A percentile compares a stretch with the other conserved stretches of the same genome.
These are phyloP conservation scores for Botrytis paeoniae DNA, from an alignment of 2,329 filamentous ascomycete species.

Conservation along the genomic window DNA sequence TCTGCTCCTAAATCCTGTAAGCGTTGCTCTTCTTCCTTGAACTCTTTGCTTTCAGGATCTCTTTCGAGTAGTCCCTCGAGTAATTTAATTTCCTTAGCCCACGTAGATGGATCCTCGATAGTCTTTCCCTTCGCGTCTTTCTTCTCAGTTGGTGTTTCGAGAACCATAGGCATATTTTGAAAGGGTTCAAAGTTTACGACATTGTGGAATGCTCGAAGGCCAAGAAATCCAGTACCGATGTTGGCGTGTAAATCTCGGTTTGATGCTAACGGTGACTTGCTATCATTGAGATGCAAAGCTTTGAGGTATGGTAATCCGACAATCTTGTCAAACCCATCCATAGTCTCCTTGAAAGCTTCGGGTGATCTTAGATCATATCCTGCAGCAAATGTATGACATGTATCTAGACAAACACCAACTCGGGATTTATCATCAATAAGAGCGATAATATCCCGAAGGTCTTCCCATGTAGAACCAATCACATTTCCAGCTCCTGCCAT, in stretches of 20 bases:
- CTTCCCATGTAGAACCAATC: conserved; percentile 80
- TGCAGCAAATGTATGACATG: conserved; percentile 92
- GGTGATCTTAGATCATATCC: conserved; percentile 85
- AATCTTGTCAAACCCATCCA: conserved; percentile 71
- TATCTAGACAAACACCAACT: conserved; percentile 93
- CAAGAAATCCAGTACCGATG: conserved; percentile 92
- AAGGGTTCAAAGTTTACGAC: conserved; percentile 81
- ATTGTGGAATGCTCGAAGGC: conserved; percentile 84
- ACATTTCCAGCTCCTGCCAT: conserved; percentile 92
- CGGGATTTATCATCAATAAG: conserved; percentile 76
- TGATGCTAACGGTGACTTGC: conserved; percentile 81
- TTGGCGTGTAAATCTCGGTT: conserved; percentile 91
- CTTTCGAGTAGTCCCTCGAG: conserved; percentile 84
- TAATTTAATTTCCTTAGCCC: conserved; percentile 93
- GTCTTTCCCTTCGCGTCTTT: conserved; percentile 63
- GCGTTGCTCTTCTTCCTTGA: conserved; percentile 60
- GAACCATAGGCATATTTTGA: conserved; percentile 78
- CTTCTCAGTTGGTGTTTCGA: conserved; percentile 91
- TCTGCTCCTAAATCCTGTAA: conserved; percentile 65
- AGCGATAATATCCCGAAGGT: conserved; percentile 80
- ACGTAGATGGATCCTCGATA: conserved; percentile 76
- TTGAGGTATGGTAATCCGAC: conserved; percentile 78
- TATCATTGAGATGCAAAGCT: conserved; percentile 92
- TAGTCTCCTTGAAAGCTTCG: conserved; percentile 67
- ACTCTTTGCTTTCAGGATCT: conserved; percentile 72